Evolutionary conservation across 2,329 filamentous ascomycete species (phyloP), one percentile per base, ranked within the genome.

Genomic region (Lizonia empirigonia): DNA sequence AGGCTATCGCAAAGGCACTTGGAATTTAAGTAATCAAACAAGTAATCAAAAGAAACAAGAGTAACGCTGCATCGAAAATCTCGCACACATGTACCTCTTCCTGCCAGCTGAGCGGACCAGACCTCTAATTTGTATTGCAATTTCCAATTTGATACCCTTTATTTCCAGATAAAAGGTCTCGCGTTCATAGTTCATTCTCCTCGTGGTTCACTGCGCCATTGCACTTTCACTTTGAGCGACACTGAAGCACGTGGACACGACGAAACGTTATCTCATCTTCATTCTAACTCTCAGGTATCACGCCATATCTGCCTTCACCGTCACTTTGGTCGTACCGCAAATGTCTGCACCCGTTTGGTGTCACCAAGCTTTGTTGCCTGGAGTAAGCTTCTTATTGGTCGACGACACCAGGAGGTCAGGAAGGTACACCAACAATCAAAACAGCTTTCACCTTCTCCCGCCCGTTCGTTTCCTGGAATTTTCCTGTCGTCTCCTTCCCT

Each of bases 1-100:
- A 77, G 64, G 77, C 71, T 13, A 69, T 80, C 48, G 59, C 76
- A 13, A 71, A 73, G 66, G 75, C 68, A 7, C 39, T 70, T 45
- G 65, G 60, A 18, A 49, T 67, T 10, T 68, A 53, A 48, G 16
- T 36, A 12, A 15, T 16, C 20, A 42, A 15, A 12, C 39, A 50
- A 44, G 27, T 22, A 38, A 32, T 3, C 26, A 50, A 26, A 18
- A 10, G 24, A 19, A 42, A 30, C 6, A 10, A 36, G 20, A 29
- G 19, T 32, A 13, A 29, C 19, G 7, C 27, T 30, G 1, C 27
- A 29, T n/a, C 16, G n/a, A 5, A 1, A 7, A 15, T 7, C 7
- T n/a, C n/a, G n/a, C n/a, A n/a, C n/a, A n/a, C n/a, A n/a, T n/a
- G n/a, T n/a, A n/a, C n/a, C n/a, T n/a, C n/a, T n/a, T n/a, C n/a